These are phyloP conservation scores for Hymenoscyphus occultus DNA, from an alignment of 2,329 filamentous ascomycete genomes.

Conservation along the genomic window DNA sequence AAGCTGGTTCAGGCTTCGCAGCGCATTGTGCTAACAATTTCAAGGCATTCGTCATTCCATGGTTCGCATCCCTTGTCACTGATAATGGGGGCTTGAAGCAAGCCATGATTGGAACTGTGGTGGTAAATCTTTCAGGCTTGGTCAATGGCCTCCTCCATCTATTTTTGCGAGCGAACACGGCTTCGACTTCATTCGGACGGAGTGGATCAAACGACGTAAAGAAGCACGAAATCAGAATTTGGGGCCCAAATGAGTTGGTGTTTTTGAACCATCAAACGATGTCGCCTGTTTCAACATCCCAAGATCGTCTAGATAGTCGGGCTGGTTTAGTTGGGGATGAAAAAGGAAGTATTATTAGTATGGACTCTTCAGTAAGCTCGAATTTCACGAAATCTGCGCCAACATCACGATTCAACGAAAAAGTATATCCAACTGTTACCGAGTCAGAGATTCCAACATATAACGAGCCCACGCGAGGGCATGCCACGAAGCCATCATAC, in stretches of 20 bases:
- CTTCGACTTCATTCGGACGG: constrained; percentile 52
- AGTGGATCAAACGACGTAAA: constrained; percentile 48
- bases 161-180: constrained; percentile 62
- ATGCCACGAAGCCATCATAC: constrained; percentile 32
- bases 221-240: constrained; percentile 48
- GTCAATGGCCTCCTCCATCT: constrained; percentile 64
- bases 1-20: constrained; percentile 17
- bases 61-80: constrained; percentile 58
- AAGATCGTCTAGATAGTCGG: constrained; percentile 25
- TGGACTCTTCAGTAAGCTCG: constrained; percentile 26
- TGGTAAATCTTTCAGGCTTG: constrained; percentile 63
- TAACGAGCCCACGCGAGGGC: constrained; percentile 10
- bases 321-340: constrained; percentile 27
- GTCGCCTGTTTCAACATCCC: constrained; percentile 30
- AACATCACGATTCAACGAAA: constrained; percentile 19
- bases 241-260: constrained; percentile 40
- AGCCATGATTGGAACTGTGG: constrained; percentile 62
- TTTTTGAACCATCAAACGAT: constrained; percentile 29
- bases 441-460: not conserved
- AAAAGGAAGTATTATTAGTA: constrained; percentile 25
- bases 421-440: constrained; percentile 9
- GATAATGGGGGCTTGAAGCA: constrained; percentile 48
- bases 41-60: constrained; percentile 59
- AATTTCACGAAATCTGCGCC: constrained; percentile 11
- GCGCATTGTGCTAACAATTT: constrained; percentile 30